Conservation (phyloP, 495 filamentous ascomycete genomes). For the Aspergillus funiculosus region DNA sequence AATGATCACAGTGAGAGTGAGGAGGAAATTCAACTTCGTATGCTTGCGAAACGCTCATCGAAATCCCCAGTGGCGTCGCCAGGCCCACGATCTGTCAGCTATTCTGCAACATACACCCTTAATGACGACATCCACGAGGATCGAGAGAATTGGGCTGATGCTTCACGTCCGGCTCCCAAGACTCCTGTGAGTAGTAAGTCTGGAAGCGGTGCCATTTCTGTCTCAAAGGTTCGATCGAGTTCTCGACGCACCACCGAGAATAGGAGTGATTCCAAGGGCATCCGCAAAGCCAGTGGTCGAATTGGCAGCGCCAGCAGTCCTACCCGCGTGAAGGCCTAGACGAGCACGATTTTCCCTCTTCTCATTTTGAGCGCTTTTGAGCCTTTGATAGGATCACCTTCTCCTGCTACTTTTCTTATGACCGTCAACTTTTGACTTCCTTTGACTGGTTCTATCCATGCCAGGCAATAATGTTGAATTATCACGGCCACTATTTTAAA, state of each 20-base stretch:
- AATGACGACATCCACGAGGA: constrained; percentile 42
- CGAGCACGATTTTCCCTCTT: constrained; percentile 3
- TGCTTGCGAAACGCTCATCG: constrained; percentile 58
- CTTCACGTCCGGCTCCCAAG: constrained; percentile 47
- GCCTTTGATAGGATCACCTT: constrained; percentile 17
- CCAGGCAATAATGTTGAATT: constrained; percentile 19
- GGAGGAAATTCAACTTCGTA: constrained; percentile 68
- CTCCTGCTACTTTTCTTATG: constrained; percentile 5
- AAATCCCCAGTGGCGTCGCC: constrained; percentile 43
- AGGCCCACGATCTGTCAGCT: constrained; percentile 45
- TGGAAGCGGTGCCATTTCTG: constrained; percentile 59
- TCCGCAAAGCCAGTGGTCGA: constrained; percentile 88
- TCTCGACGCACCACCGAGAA: constrained; percentile 55
- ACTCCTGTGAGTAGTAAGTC: constrained; percentile 57
- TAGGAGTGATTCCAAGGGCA: constrained; percentile 53
- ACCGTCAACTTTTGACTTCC: neutral
- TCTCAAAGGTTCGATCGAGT: constrained; percentile 67
- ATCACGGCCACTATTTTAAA: constrained; percentile 8
- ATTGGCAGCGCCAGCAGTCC: constrained; percentile 67
- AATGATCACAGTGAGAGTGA: constrained; percentile 61
- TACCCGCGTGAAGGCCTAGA: constrained; percentile 23
- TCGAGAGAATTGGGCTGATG: constrained; percentile 43
- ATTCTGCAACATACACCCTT: constrained; percentile 43
- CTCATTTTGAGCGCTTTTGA: constrained; percentile 10
- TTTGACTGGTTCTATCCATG: neutral